Base-by-base conservation (phyloP, 176 grass and related monocot genomes). In the Eragrostis nindensis region DNA sequence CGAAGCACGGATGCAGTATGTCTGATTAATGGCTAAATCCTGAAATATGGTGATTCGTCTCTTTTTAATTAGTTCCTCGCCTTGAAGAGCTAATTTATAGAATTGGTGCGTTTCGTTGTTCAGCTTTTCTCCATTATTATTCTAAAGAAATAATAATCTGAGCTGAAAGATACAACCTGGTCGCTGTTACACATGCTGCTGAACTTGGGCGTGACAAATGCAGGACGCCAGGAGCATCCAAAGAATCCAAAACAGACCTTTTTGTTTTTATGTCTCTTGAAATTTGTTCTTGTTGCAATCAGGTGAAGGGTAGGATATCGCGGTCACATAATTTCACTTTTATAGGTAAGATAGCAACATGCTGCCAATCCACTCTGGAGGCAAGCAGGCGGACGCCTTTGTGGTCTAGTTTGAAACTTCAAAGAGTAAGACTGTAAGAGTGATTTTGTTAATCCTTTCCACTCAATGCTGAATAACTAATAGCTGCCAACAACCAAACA, bases 271-370 rank as follows among this genome's bases (percentile, higher is more conserved):
- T 59, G 27, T 57, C 43, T 70, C 43, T 44, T 82, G 29, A 21
- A n/a, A 53, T 77, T 64, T 63, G 78, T 77, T 77, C 53, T 13
- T 64, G 18, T n/a, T 24, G 24, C 66, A 36, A 32, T 55, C 65
- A 73, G 39, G 38, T 15, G 57, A 65, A 54, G 54, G 68, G 70
- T 73, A 9, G 11, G 13, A 14, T 19, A 43, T 86, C 47, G 45
- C 68, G 3, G 60, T 73, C 57, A 11, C 47, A 17, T 48, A 19
- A 75, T 25, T 21, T 38, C 62, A 74, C 11, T 68, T 79, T 83
- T 55, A 56, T 81, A 61, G 71, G 78, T 76, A 77, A 19, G 77
- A 89, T 42, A 47, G 71, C 25, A 73, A 81, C 82, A 55, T 13
- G 48, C 69, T 24, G 79, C 76, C 68, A 38, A 85, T 52, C 19